Conservation (phyloP, 208 protist species). For the Leptomonas pyrrhocoris region DNA sequence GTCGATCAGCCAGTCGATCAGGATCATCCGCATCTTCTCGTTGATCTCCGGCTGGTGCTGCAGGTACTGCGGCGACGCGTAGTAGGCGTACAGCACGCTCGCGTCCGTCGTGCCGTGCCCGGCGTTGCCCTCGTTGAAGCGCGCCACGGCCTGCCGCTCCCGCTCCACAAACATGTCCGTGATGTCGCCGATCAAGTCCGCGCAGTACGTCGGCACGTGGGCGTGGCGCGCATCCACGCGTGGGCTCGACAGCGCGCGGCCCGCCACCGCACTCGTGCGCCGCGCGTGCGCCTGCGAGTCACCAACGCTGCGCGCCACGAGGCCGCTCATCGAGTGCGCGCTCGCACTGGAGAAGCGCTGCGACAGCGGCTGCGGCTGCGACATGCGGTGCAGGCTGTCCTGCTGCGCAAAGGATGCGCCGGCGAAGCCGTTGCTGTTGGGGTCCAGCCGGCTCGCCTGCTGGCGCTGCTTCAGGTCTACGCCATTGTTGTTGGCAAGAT, state of each 20-base stretch:
- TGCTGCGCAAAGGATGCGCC: conserved; percentile 15
- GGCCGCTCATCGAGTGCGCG: conserved; percentile 25
- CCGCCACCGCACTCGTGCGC: conserved; percentile 18
- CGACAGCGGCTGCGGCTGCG: conserved; percentile 27
- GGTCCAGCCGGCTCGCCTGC: conserved; percentile 38
- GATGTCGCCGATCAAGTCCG: conserved; percentile 83
- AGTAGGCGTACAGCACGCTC: conserved; percentile 55
- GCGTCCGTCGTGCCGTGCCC: conserved; percentile 42
- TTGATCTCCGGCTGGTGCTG: conserved; percentile 94
- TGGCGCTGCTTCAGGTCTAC: conserved; percentile 59
- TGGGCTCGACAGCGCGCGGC: conserved; percentile 38
- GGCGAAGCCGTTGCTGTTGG: conserved; percentile 29
- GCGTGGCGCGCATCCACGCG: conserved; percentile 51
- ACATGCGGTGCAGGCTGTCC: conserved; percentile 28
- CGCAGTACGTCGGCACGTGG: conserved; percentile 73
- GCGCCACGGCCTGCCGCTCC: conserved; percentile 63
- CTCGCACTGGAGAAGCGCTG: conserved; percentile 31
- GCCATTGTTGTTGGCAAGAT: conserved; percentile 36
- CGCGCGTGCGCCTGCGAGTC: conserved; percentile 19
- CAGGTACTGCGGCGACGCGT: conserved; percentile 78
- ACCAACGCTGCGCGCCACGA: conserved; percentile 28
- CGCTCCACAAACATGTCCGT: conserved; percentile 74
- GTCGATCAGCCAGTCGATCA: conserved; percentile 99
- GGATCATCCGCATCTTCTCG: conserved; percentile 97
- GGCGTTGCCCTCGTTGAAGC: conserved; percentile 59